Conservation (phyloP, 2,329 filamentous ascomycete genomes). For the Penicillium sp. region DNA sequence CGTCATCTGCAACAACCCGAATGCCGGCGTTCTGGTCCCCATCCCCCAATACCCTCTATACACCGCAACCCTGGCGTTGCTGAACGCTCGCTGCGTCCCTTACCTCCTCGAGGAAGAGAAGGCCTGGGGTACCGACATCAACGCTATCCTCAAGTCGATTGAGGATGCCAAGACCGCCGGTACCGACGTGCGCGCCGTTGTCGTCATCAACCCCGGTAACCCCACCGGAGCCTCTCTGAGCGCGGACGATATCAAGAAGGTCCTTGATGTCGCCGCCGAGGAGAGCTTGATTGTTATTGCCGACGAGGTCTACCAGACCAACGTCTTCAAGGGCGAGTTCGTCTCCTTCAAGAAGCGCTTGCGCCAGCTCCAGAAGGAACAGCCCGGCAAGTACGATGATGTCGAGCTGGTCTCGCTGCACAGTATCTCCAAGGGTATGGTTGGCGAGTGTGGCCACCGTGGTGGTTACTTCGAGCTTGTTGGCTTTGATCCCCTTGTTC, state of each 20-base stretch:
- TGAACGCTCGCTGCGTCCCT: conserved; percentile 84
- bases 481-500: conserved; percentile 81
- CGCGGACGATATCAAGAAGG: conserved; percentile 74
- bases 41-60: conserved; percentile 99
- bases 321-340: conserved; percentile 93
- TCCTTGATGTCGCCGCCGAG: conserved; percentile 84
- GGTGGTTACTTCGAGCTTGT: conserved; percentile 97
- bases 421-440: conserved; percentile 96
- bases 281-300: conserved; percentile 88
- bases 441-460: conserved; percentile 96
- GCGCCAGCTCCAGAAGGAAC: conserved; percentile 72
- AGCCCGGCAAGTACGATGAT: conserved; percentile 74
- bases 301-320: conserved; percentile 99
- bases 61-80: conserved; percentile 83
- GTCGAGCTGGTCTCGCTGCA: conserved; percentile 91
- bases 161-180: conserved; percentile 74
- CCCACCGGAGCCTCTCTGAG: conserved; percentile 87
- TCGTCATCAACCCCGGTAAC: conserved; percentile 98
- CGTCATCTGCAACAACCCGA: conserved; percentile 76
- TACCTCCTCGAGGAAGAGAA: conserved; percentile 89
- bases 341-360: conserved; percentile 92
- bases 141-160: conserved; percentile 73
- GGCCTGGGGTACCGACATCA: conserved; percentile 84
- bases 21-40: conserved; percentile 84
- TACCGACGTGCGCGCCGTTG: conserved; percentile 86